Evolutionary conservation across 2,329 filamentous ascomycete species (phyloP).

Genomic region (Bipolaris gigantea): DNA sequence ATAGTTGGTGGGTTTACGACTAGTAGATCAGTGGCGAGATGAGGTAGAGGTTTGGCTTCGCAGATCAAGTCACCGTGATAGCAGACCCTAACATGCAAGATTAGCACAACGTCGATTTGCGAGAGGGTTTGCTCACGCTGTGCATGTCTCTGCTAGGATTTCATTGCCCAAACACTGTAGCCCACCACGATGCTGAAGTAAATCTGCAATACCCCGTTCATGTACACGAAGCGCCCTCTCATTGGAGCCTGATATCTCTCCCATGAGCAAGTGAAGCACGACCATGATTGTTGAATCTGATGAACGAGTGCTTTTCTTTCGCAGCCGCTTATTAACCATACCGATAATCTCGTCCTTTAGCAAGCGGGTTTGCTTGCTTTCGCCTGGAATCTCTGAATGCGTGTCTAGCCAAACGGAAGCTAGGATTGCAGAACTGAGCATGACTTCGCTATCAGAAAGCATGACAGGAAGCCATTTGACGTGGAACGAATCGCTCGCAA

Average conservation of each 20-base stretch:
- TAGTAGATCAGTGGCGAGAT: conserved; percentile 22
- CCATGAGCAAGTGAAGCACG: conserved; percentile 35
- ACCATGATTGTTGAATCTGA: conserved; percentile 34
- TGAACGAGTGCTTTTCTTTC: conserved; percentile 6
- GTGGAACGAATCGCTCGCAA: conserved; percentile 24
- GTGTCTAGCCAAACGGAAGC: conserved; percentile 37
- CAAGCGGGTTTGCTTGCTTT: conserved; percentile 30
- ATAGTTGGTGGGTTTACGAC: not conserved
- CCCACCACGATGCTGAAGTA: conserved; percentile 31
- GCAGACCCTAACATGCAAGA: conserved; percentile 17
- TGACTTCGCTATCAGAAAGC: conserved; percentile 28
- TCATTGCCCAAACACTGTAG: conserved; percentile 18
- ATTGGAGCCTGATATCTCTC: conserved; percentile 38
- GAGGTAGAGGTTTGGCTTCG: conserved; percentile 24
- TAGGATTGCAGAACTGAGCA: conserved; percentile 31
- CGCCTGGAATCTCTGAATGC: conserved; percentile 21
- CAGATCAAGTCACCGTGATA: conserved; percentile 35
- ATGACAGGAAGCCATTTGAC: conserved; percentile 33
- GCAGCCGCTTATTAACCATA: conserved; percentile 32
- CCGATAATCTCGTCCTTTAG: conserved; percentile 32
- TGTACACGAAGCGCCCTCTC: conserved; percentile 32
- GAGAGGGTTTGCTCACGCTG: conserved; percentile 23
- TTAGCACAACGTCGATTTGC: conserved; percentile 6
- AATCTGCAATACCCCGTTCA: conserved; percentile 25
- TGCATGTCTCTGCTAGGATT: conserved; percentile 22